These are phyloP conservation scores for Fagopyrum homotropicum DNA, from an alignment of 148 eudicot genomes.

Conservation along the genomic window DNA sequence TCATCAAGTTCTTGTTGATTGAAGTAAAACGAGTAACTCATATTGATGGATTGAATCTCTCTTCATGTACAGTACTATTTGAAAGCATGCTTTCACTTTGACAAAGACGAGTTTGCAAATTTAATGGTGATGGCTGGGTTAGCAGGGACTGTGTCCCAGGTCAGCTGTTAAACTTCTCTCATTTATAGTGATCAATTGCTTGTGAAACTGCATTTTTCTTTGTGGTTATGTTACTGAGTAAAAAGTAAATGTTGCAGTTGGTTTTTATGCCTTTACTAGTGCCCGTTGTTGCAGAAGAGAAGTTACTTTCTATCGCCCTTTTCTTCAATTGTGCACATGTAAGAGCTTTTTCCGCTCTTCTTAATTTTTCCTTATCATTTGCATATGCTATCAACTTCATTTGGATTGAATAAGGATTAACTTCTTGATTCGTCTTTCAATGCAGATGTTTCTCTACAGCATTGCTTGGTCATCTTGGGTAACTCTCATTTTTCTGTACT, in stretches of 20 bases:
- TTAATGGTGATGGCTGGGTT: constrained; percentile 27
- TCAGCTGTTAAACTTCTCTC: not conserved
- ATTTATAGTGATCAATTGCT: not conserved
- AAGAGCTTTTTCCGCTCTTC: constrained; percentile 4
- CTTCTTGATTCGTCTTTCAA: not conserved
- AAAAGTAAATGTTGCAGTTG: constrained; percentile 16
- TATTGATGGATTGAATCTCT: not conserved
- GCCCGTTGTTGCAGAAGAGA: constrained; percentile 25
- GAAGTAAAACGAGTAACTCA: not conserved
- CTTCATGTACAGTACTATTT: constrained; percentile 19
- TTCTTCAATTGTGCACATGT: constrained; percentile 22
- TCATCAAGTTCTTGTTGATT: not conserved
- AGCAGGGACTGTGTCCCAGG: constrained; percentile 29
- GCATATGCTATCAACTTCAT: not conserved
- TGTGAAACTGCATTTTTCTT: not conserved
- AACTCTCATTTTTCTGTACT: constrained; percentile 7
- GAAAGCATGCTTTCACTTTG: constrained; percentile 23
- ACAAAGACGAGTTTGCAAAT: constrained; percentile 27
- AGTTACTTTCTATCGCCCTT: constrained; percentile 21
- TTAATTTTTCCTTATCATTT: not conserved
- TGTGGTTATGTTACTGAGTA: not conserved
- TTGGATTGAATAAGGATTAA: not conserved
- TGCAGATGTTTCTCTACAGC: constrained; percentile 55
- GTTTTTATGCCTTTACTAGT: constrained; percentile 25
- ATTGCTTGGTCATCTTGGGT: constrained; percentile 66